A percentile compares a stretch with the other conserved stretches of the same genome.
Evolutionary conservation across 805 yeast genomes (phyloP).

Genomic region (Saccharomycopsis sp.): DNA sequence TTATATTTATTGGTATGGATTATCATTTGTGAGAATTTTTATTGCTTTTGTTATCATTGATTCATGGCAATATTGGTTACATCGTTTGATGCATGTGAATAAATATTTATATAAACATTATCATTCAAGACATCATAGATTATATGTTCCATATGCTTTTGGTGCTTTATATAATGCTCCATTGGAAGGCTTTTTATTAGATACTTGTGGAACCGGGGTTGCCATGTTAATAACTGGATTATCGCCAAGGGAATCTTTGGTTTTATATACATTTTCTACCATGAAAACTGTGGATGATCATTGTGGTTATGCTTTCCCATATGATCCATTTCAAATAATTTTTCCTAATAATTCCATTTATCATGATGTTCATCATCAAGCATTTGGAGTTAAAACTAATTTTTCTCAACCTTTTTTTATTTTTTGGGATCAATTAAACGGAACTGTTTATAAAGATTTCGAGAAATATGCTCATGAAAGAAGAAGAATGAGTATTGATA

Average conservation of each 20-base stretch:
- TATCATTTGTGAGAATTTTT: slow-evolving; percentile 45
- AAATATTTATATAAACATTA: slow-evolving; percentile 63
- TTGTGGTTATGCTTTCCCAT: slow-evolving; percentile 94
- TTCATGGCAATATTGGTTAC: slow-evolving; percentile 92
- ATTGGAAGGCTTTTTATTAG: slow-evolving; percentile 85
- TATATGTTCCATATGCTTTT: slow-evolving; percentile 93
- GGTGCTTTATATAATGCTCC: slow-evolving; percentile 96
- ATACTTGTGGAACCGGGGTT: slow-evolving; percentile 85
- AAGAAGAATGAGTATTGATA: slow-evolving; percentile 53
- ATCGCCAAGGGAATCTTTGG: slow-evolving; percentile 64
- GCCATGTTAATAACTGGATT: slow-evolving; percentile 56
- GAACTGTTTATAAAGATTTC: slow-evolving; percentile 61
- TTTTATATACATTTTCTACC: slow-evolving; percentile 79
- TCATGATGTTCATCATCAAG: slow-evolving; percentile 97
- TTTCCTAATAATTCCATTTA: slow-evolving; percentile 95
- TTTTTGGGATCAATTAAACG: slow-evolving; percentile 73
- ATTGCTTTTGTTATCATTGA: slow-evolving; percentile 71
- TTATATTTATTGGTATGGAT: slow-evolving; percentile 49
- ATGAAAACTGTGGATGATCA: slow-evolving; percentile 97
- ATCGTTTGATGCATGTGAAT: slow-evolving; percentile 80
- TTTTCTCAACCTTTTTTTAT: slow-evolving; percentile 95
- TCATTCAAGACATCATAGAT: slow-evolving; percentile 90
- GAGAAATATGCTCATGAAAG: slow-evolving; percentile 58
- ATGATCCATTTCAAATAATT: slow-evolving; percentile 77
- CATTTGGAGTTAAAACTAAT: slow-evolving; percentile 87